These are phyloP conservation scores for Coprinopsis strossmayeri DNA, from an alignment of 768 basidiomycete species.

Conservation along the genomic window DNA sequence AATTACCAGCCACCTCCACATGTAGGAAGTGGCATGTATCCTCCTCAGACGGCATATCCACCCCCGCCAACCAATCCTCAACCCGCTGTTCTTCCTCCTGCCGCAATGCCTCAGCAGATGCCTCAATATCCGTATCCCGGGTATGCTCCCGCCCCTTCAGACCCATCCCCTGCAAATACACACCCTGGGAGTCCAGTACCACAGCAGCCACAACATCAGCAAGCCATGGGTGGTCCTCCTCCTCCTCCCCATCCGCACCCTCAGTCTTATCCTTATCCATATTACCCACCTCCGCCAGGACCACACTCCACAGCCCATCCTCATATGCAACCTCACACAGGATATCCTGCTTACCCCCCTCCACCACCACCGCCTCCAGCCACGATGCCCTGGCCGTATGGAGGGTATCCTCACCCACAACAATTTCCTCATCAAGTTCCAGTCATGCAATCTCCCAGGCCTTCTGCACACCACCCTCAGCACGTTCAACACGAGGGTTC, in stretches of 20 bases:
- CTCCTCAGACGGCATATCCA: conserved; percentile 12
- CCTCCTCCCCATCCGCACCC: conserved; percentile 12
- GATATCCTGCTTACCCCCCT: not conserved
- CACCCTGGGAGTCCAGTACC: too few species aligned
- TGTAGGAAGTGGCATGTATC: conserved; percentile 9
- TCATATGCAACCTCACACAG: conserved; percentile 11
- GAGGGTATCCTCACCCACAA: conserved; percentile 3
- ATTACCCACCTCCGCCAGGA: conserved; percentile 14
- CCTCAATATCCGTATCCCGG: conserved; percentile 1
- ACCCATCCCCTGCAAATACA: conserved; percentile 1
- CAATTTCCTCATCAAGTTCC: conserved; percentile 4
- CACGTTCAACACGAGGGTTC: too few species aligned
- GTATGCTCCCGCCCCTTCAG: conserved; percentile 4
- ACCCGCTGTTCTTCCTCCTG: too few species aligned
- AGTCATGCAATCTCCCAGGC: too few species aligned
- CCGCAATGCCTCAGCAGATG: not conserved
- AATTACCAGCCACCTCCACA: conserved; percentile 2
- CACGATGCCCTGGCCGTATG: conserved; percentile 8
- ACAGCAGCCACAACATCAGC: not conserved
- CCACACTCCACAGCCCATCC: conserved; percentile 26
- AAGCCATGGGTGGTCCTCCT: conserved; percentile 1
- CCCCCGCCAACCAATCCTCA: conserved; percentile 9
- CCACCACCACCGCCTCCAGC: conserved; percentile 3
- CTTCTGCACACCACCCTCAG: too few species aligned
- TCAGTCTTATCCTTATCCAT: conserved; percentile 8